Base-by-base conservation (phyloP, 1,284 basidiomycete genomes). In the Sanguinoderma infundibulare region DNA sequence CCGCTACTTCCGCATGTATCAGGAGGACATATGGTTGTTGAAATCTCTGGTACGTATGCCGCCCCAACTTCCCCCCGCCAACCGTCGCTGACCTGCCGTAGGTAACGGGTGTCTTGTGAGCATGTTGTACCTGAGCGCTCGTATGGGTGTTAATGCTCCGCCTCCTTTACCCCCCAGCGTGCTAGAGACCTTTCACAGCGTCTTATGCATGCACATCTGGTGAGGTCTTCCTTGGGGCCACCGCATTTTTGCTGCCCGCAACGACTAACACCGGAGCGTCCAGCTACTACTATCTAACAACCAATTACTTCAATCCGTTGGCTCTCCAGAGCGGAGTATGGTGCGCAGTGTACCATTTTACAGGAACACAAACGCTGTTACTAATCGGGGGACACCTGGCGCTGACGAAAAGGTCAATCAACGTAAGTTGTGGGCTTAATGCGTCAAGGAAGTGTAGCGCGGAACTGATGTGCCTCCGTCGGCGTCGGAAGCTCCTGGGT, bases 281-380 rank as follows among this genome's bases (percentile, higher is more conserved):
- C 28, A 65, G 64, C 39, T 65, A 65, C 51, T 63, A 59, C 39
- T 65, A 65, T 44, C 52, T 65, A 35, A 58, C 56, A 32, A 63
- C 56, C 15, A 65, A 61, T 36, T 65, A 61, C 40, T 65, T 63
- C 54, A 60, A 65, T 30, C 64, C 64, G n/a, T 9, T 20, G 8
- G 58, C 59, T 32, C 56, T 65, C 8, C 39, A 52, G 15, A 44
- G 39, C 12, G 60, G 56, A 17, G 61, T 65, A 22, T 65, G 64
- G 64, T 65, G 54, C 46, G 61, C n/a, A n/a, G n/a, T n/a, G n/a
- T n/a, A n/a, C n/a, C n/a, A n/a, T n/a, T n/a, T n/a, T 60, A 10
- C n/a, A 28, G 15, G 30, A 20, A 32, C 15, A 28, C 42, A 46
- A 42, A 7, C 24, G 12, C 42, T 12, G 24, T 15, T 20, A 12